Evolutionary conservation across 805 yeast species (phyloP).

Genomic region (Starmerella tilneyi): DNA sequence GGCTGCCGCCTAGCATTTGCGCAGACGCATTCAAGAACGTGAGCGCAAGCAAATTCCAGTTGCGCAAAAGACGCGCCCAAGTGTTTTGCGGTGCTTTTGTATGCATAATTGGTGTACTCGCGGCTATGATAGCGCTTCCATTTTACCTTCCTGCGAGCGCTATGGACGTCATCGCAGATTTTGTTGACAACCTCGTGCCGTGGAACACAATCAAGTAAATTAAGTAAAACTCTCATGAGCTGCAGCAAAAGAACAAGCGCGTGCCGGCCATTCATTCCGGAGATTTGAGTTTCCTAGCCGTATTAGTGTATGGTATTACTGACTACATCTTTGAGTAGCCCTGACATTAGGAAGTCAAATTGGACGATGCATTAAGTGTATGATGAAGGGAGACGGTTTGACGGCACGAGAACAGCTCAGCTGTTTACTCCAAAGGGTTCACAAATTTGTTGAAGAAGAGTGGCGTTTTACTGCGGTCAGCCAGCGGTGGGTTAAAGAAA

Average conservation of each 20-base stretch:
- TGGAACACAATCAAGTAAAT: background rate
- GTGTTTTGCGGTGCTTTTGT: constrained; percentile 14
- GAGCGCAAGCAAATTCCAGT: constrained; percentile 70
- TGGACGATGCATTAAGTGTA: background rate
- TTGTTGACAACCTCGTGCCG: background rate
- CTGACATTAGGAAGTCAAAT: background rate
- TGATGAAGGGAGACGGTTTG: background rate
- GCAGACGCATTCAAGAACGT: constrained; percentile 71
- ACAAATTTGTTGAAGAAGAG: constrained; percentile 8
- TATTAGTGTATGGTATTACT: no score
- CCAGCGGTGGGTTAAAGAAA: constrained; percentile 26
- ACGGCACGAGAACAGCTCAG: no score
- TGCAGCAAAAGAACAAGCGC: no score
- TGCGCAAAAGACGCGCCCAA: constrained; percentile 30
- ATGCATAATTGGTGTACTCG: constrained; percentile 1
- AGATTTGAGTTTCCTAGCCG: no score
- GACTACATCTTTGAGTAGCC: no score
- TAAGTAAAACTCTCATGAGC: no score
- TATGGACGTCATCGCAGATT: background rate
- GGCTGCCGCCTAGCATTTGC: constrained; percentile 68
- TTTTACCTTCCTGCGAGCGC: background rate
- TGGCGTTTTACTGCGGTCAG: constrained; percentile 17
- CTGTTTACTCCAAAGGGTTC: background rate
- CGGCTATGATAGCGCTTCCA: constrained; percentile 10
- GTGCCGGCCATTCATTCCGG: no score